These are phyloP conservation scores for Colletotrichum orbiculare DNA, from an alignment of 2,329 filamentous ascomycete genomes.

Conservation along the genomic window DNA sequence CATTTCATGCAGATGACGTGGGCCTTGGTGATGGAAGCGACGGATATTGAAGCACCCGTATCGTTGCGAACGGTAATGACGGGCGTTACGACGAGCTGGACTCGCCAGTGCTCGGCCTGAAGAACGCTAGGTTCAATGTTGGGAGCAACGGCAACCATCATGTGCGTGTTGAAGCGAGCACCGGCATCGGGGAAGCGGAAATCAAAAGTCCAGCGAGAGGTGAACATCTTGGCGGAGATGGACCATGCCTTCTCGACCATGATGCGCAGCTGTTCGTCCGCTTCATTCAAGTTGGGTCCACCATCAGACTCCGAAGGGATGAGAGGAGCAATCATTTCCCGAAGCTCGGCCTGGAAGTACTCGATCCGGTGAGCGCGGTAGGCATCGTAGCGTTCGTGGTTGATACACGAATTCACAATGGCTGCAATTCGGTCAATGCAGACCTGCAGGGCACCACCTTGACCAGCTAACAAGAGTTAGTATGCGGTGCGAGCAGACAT, in stretches of 20 bases:
- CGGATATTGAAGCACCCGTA: constrained; percentile 55
- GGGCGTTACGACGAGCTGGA: constrained; percentile 66
- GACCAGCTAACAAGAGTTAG: constrained; percentile 22
- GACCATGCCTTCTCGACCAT: constrained; percentile 57
- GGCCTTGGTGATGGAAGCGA: constrained; percentile 56
- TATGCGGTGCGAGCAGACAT: background rate
- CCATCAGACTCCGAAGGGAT: constrained; percentile 46
- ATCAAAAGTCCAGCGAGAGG: constrained; percentile 55
- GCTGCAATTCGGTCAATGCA: constrained; percentile 51
- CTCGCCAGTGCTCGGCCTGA: constrained; percentile 61
- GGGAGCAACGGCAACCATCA: constrained; percentile 60
- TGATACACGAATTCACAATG: constrained; percentile 52
- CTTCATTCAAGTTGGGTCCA: constrained; percentile 45
- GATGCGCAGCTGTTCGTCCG: constrained; percentile 54
- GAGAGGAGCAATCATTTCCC: constrained; percentile 53
- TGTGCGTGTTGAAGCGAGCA: constrained; percentile 59
- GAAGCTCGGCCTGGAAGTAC: constrained; percentile 55
- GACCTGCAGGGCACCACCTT: constrained; percentile 44
- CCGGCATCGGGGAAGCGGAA: constrained; percentile 63
- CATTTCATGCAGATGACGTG: constrained; percentile 60
- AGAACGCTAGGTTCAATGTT: constrained; percentile 53
- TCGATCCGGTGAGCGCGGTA: constrained; percentile 41
- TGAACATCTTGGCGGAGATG: constrained; percentile 59
- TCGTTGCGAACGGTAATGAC: constrained; percentile 66
- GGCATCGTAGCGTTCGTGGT: constrained; percentile 42